Evolutionary conservation across 179 eudicot species (phyloP).

Genomic region (Heliamphora ciliata): DNA sequence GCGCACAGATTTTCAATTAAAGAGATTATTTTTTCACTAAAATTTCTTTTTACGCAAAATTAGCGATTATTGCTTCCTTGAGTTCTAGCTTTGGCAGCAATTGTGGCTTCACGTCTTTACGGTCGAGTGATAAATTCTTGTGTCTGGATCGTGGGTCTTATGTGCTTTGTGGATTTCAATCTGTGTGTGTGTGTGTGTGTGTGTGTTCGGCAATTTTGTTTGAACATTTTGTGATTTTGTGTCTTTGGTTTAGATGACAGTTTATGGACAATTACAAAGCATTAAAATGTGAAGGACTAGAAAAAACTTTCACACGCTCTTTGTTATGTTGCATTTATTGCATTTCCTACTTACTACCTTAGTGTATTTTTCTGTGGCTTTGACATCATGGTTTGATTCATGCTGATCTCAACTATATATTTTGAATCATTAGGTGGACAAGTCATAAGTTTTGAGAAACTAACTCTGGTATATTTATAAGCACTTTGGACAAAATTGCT

Average conservation of each 20-base stretch:
- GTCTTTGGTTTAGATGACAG: too few relatives aligned
- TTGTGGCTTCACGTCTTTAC: background rate
- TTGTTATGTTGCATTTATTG: too few relatives aligned
- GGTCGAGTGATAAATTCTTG: background rate
- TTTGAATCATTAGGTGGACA: background rate
- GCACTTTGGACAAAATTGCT: background rate
- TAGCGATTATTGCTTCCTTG: background rate
- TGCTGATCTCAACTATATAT: too few relatives aligned
- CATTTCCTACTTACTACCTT: background rate
- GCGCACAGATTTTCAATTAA: too few relatives aligned
- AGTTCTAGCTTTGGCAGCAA: conserved; percentile 7
- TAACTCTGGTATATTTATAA: background rate
- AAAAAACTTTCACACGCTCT: too few relatives aligned
- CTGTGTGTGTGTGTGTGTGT: background rate
- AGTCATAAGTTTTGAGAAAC: background rate
- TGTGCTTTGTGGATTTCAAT: background rate
- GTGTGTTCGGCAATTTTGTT: background rate
- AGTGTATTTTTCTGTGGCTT: background rate
- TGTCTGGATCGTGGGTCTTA: background rate
- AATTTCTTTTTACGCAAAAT: too few relatives aligned
- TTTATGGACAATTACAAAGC: too few relatives aligned
- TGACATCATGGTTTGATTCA: background rate
- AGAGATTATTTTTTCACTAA: background rate
- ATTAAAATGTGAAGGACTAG: too few relatives aligned
- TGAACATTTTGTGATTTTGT: too few relatives aligned